Conservation (phyloP, 108 stramenopile genomes). For the Skeletonema menzelii region DNA sequence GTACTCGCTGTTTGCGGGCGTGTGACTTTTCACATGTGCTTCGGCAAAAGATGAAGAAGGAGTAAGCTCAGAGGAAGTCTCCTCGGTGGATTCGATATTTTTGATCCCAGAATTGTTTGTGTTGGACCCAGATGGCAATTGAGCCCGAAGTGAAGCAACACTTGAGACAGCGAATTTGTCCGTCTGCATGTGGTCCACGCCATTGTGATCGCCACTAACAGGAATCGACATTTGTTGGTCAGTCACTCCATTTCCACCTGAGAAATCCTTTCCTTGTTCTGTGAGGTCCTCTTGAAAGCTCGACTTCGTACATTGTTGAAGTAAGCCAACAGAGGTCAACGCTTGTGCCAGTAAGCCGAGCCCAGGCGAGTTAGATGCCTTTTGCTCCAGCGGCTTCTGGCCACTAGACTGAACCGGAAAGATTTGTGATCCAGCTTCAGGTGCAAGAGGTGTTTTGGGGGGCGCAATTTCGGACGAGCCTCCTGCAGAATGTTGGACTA, state of each 20-base stretch:
- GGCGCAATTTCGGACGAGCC: not conserved
- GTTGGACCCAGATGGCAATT: not conserved
- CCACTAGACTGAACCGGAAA: not conserved
- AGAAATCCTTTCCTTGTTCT: not conserved
- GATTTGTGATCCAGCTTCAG: not conserved
- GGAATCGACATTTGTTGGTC: too few relatives aligned
- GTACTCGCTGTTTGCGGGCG: not conserved
- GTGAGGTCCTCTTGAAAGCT: not conserved
- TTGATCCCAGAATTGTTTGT: not conserved
- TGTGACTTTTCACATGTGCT: not conserved
- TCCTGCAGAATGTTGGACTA: not conserved
- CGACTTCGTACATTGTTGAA: not conserved
- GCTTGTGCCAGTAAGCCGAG: not conserved
- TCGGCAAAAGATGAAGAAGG: conserved; percentile 3
- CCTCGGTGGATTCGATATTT: not conserved
- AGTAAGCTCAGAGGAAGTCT: not conserved
- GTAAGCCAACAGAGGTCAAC: not conserved
- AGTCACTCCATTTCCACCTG: not conserved
- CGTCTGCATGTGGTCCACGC: not conserved
- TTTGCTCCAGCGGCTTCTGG: not conserved
- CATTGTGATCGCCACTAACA: not conserved
- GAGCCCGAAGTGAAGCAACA: not conserved
- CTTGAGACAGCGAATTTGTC: not conserved
- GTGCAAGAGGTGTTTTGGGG: not conserved
- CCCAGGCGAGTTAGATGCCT: not conserved